Conservation (phyloP, 768 basidiomycete genomes). For the Leccinellum albellum region DNA sequence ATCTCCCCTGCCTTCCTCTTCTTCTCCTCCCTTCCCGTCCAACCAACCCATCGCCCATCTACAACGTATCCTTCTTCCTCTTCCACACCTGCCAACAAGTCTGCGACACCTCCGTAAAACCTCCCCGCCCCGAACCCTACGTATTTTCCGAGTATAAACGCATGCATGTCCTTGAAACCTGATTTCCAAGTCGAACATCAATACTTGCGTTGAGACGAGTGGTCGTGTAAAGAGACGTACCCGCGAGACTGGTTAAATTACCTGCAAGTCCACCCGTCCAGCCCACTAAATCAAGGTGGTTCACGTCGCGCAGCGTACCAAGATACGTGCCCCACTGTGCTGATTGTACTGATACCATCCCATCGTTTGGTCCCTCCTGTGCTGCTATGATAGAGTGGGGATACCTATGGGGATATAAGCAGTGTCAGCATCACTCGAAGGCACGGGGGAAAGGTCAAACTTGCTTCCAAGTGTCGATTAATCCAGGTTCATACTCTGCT, state of each 20-base stretch:
- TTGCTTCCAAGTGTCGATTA: conserved; percentile 86
- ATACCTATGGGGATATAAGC: conserved; percentile 34
- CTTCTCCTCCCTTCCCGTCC: conserved; percentile 14
- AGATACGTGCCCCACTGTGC: conserved; percentile 94
- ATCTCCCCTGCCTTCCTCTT: conserved; percentile 3
- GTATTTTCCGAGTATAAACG: conserved; percentile 81
- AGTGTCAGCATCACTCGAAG: not conserved
- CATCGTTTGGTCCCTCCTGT: conserved; percentile 92
- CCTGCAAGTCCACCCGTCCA: conserved; percentile 57
- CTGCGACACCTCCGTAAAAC: conserved; percentile 83
- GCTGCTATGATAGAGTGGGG: conserved; percentile 78
- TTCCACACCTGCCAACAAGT: conserved; percentile 73
- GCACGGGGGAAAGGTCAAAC: not conserved
- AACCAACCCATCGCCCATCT: conserved; percentile 22
- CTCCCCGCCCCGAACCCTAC: conserved; percentile 90
- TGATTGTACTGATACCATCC: conserved; percentile 84
- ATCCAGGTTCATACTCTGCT: conserved; percentile 80
- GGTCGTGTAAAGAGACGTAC: not conserved
- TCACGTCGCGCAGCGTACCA: conserved; percentile 87
- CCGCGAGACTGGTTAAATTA: conserved; percentile 24
- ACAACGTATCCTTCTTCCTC: conserved; percentile 47
- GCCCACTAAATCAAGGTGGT: conserved; percentile 89
- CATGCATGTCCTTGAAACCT: conserved; percentile 77
- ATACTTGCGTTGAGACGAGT: not conserved
- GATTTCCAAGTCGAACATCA: not conserved